Percentiles rank a stretch among this genome's conserved stretches.
phyloP scores from a whole-genome alignment of 306 rosid species.

The Alnus rubra region DNA sequence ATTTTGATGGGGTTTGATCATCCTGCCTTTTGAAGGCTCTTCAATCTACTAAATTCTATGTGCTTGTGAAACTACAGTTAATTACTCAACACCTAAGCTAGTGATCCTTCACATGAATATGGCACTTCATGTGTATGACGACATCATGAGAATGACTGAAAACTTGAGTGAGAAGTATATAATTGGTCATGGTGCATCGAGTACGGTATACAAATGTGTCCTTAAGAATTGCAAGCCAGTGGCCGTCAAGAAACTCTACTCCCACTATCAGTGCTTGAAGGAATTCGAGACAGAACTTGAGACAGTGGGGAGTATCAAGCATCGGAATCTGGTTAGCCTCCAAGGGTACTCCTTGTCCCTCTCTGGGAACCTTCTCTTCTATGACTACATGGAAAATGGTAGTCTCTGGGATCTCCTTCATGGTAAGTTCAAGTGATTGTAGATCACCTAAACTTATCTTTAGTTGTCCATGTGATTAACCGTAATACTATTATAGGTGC shows the following conservation, averaged over 20 bases:
- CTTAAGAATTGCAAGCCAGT: constrained; percentile 94
- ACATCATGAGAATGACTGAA: constrained; percentile 95
- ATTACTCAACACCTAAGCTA: constrained; percentile 70
- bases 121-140: constrained; percentile 95
- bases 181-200: constrained; percentile 89
- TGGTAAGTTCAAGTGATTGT: constrained; percentile 44
- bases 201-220: constrained; percentile 93
- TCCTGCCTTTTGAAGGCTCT: constrained; percentile 3
- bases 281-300: constrained; percentile 88
- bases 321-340: constrained; percentile 87
- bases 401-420: constrained; percentile 97
- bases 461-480: not conserved
- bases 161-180: constrained; percentile 86
- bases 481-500: not conserved
- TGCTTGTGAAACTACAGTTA: constrained; percentile 51
- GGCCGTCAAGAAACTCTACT: constrained; percentile 83
- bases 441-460: not conserved
- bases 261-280: constrained; percentile 70
- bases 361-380: constrained; percentile 87
- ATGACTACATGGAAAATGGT: constrained; percentile 95
- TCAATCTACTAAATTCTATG: constrained; percentile 21
- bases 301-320: constrained; percentile 93
- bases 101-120: constrained; percentile 94
- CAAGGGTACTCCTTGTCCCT: constrained; percentile 90
- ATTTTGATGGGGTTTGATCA: not conserved